These are phyloP conservation scores for Monilinia polystroma DNA, from an alignment of 2,329 filamentous ascomycete genomes.

Conservation along the genomic window DNA sequence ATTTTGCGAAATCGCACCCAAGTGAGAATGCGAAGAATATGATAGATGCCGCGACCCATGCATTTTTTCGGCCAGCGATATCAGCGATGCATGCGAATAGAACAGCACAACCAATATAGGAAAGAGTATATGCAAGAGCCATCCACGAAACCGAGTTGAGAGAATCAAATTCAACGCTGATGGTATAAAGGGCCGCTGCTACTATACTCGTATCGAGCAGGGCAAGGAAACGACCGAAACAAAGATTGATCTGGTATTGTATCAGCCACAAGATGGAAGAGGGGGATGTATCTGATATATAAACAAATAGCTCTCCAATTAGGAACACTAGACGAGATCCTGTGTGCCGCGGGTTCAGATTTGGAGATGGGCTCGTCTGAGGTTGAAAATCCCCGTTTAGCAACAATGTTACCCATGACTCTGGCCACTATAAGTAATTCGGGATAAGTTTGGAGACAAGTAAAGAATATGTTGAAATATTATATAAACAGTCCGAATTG, in stretches of 20 bases:
- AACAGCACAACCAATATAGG: slow-evolving; percentile 49
- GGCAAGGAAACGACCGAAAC: slow-evolving; percentile 56
- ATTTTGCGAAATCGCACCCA: slow-evolving; percentile 51
- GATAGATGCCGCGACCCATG: slow-evolving; percentile 43
- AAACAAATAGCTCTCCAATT: neutral
- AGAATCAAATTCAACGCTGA: slow-evolving; percentile 52
- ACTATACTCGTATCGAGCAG: slow-evolving; percentile 61
- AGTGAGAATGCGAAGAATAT: slow-evolving; percentile 58
- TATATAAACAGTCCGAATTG: neutral
- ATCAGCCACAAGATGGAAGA: neutral
- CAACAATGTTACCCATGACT: no score
- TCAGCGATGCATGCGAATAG: slow-evolving; percentile 51
- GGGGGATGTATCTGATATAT: neutral
- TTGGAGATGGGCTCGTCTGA: neutral
- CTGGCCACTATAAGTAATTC: neutral
- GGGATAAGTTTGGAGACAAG: neutral
- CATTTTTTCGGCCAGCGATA: slow-evolving; percentile 23
- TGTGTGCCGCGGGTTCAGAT: neutral
- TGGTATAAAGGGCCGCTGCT: slow-evolving; percentile 56
- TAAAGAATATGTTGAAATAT: neutral
- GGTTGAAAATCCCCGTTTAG: neutral
- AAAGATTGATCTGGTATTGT: slow-evolving; percentile 43
- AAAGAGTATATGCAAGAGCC: slow-evolving; percentile 52
- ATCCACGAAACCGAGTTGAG: slow-evolving; percentile 53
- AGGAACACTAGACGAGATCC: neutral